Percentiles rank a stretch among this genome's conserved stretches.
These are phyloP conservation scores for Hypoxylon sp. DNA, from an alignment of 2,329 filamentous ascomycete genomes.

Conservation along the genomic window DNA sequence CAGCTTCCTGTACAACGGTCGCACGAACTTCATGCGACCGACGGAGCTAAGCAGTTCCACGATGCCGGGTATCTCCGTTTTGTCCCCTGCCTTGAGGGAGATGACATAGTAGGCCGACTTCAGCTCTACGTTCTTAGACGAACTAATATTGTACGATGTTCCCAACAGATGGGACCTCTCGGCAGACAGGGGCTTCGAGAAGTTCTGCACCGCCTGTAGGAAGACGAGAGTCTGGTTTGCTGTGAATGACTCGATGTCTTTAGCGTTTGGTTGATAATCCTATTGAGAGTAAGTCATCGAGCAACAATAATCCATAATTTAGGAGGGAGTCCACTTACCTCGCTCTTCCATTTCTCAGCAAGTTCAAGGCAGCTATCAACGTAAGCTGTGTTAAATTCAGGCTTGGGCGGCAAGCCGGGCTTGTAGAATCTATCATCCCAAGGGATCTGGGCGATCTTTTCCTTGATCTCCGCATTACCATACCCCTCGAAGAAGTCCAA, in stretches of 20 bases:
- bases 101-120: constrained; percentile 83
- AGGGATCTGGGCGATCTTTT: constrained; percentile 79
- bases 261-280: constrained; percentile 71
- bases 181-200: constrained; percentile 70
- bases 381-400: constrained; percentile 87
- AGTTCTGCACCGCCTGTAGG: constrained; percentile 80
- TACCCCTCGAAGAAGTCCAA: constrained; percentile 81
- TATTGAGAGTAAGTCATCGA: constrained; percentile 45
- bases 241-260: constrained; percentile 79
- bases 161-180: constrained; percentile 79
- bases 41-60: constrained; percentile 82
- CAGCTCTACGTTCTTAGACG: constrained; percentile 88
- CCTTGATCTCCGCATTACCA: constrained; percentile 71
- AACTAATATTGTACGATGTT: constrained; percentile 75
- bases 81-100: constrained; percentile 79
- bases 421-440: constrained; percentile 92
- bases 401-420: constrained; percentile 91
- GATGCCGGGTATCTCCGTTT: constrained; percentile 75
- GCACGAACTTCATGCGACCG: constrained; percentile 96
- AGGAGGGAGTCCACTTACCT: constrained; percentile 55
- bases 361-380: constrained; percentile 88
- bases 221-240: constrained; percentile 94
- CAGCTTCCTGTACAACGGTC: constrained; percentile 83
- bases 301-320: background rate
- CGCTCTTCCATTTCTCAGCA: constrained; percentile 81